Evolutionary conservation across 768 basidiomycete genomes (phyloP), one percentile per base, ranked within the genome.

Genomic region (Suillus subluteus): DNA sequence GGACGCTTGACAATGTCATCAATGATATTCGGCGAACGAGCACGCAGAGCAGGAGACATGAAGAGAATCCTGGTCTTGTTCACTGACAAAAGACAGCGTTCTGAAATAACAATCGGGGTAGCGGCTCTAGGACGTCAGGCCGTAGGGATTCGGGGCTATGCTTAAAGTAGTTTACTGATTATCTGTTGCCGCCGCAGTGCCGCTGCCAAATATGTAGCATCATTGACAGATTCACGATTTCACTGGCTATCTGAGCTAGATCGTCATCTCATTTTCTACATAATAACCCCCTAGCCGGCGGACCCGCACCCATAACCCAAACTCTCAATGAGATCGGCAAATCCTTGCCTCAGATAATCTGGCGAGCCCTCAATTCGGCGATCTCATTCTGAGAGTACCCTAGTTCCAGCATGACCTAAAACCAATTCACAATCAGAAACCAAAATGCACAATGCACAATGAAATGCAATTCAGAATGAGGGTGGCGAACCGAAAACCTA

Each of bases 361-460:
- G 78, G 70, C 79, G 74, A 72, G 73, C 72, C 68, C 82, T 80
- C 71, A 90, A 72, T 63, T 76, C 76, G 62, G 73, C 68, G 67
- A 89, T 84, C 63, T 81, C 79, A 56, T 75, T 66, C 54, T 37
- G 62, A 61, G 70, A 71, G 66, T 84, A 85, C 68, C 83, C 84
- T 62, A 85, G 68, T 69, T 84, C 84, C 67, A 67, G 68, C 67
- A 82, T 70, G 61, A 82, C 71, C 75, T 88, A 66, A 46, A 64
- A 66, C 62, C 48, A 63, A 63, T 66, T 58, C 63, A 65, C 62
- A 40, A 65, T 63, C 15, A 58, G 44, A 67, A 67, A 61, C 68
- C 48, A 26, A 64, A 44, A 64, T 59, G 30, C 43, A 41, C 59
- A 46, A 44, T 65, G 44, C 35, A 63, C 18, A 46, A 35, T 41